phyloP scores from a whole-genome alignment of 768 basidiomycete genomes.

The Naganishia onofrii region DNA sequence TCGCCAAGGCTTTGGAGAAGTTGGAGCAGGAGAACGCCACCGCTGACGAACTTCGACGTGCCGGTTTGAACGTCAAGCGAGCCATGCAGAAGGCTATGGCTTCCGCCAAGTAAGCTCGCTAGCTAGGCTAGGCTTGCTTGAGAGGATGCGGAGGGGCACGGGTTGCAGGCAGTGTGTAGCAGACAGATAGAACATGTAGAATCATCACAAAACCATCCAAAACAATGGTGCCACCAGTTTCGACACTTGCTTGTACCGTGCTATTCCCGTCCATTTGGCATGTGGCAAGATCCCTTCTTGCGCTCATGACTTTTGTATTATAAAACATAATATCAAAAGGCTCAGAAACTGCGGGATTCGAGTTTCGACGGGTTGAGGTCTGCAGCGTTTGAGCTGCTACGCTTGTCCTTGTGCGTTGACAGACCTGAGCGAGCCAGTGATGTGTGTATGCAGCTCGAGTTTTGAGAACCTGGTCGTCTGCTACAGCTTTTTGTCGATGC shows the following conservation, averaged over 20 bases:
- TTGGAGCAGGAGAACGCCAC: constrained; percentile 94
- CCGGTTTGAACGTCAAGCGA: constrained; percentile 90
- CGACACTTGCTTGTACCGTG: constrained; percentile 24
- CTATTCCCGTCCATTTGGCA: background rate
- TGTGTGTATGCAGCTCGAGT: no score
- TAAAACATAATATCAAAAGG: constrained; percentile 26
- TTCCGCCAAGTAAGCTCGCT: constrained; percentile 46
- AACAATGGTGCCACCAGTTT: constrained; percentile 10
- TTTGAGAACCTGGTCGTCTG: no score
- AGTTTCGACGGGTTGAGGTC: no score
- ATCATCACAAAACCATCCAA: constrained; percentile 2
- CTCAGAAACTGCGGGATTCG: no score
- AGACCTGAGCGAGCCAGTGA: no score
- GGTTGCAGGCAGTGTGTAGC: constrained; percentile 17
- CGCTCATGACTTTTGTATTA: constrained; percentile 27
- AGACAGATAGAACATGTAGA: constrained; percentile 27
- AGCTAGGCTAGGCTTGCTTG: background rate
- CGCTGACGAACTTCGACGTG: constrained; percentile 91
- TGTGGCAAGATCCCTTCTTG: constrained; percentile 12
- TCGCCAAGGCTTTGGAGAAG: constrained; percentile 96
- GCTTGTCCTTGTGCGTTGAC: no score
- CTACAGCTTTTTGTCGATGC: no score
- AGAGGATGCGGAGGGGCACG: background rate
- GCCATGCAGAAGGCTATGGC: constrained; percentile 87
- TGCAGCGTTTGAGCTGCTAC: no score